Evolutionary conservation across 345 rosid genomes (phyloP).

Genomic region (Eutrema yunnanense): DNA sequence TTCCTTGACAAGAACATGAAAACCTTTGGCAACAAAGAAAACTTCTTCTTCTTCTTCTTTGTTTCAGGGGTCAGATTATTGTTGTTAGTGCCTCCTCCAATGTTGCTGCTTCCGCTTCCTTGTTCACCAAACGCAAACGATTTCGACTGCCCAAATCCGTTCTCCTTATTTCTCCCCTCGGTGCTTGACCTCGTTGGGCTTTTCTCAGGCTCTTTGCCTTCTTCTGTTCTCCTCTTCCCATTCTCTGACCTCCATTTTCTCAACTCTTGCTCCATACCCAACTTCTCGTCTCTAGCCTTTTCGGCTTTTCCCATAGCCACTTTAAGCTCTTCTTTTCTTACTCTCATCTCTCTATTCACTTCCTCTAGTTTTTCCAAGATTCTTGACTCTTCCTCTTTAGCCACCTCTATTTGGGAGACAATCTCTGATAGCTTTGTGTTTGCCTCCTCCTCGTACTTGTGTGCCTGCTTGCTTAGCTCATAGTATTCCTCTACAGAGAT

Average conservation of each 20-base stretch:
- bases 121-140: constrained; percentile 25
- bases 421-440: constrained; percentile 66
- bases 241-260: constrained; percentile 90
- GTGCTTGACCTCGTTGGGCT: constrained; percentile 36
- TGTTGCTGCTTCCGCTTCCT: constrained; percentile 16
- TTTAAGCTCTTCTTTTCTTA: constrained; percentile 55
- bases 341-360: constrained; percentile 52
- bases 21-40: constrained; percentile 57
- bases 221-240: constrained; percentile 60
- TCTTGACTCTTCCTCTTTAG: constrained; percentile 65
- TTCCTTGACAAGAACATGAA: constrained; percentile 63
- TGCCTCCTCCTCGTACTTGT: constrained; percentile 75
- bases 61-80: constrained; percentile 31
- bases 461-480: constrained; percentile 71
- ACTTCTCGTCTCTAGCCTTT: constrained; percentile 74
- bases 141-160: constrained; percentile 2
- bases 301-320: constrained; percentile 74
- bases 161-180: constrained; percentile 31
- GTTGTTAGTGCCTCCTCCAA: background rate
- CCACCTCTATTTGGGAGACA: constrained; percentile 63
- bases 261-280: constrained; percentile 82
- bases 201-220: constrained; percentile 25
- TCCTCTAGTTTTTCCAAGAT: constrained; percentile 59
- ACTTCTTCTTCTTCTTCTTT: constrained; percentile 59
- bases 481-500: constrained; percentile 85